Conservation (phyloP, 257 asterid genomes). For the Solanum lycopersicoides region DNA sequence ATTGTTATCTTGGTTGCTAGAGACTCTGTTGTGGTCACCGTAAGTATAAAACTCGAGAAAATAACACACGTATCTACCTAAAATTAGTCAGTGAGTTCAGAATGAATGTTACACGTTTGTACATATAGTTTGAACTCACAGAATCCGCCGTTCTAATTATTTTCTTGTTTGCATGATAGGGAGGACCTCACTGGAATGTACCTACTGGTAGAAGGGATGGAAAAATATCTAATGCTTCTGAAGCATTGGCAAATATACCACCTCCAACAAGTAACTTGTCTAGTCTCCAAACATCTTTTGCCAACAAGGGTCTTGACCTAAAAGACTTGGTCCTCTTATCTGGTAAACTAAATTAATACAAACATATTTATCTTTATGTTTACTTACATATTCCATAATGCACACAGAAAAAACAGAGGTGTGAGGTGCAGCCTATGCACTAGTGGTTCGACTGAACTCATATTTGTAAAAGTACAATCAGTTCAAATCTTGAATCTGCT, state of each 20-base stretch:
- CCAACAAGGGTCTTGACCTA: slow-evolving; percentile 29
- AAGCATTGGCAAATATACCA: slow-evolving; percentile 40
- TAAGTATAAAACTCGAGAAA: not conserved
- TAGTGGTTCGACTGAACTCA: not conserved
- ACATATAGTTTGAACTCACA: not conserved
- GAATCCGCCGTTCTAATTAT: not conserved
- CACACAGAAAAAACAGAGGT: no score
- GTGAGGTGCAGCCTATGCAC: not conserved
- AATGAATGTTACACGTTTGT: not conserved
- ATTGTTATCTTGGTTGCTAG: slow-evolving; percentile 9
- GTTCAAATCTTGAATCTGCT: not conserved
- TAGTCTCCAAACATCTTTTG: slow-evolving; percentile 30
- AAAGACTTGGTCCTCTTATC: slow-evolving; percentile 42
- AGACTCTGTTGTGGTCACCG: slow-evolving; percentile 7
- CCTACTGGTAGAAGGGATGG: slow-evolving; percentile 32
- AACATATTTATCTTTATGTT: no score
- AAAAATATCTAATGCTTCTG: slow-evolving; percentile 7
- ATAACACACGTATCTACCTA: not conserved
- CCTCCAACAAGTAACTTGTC: slow-evolving; percentile 46
- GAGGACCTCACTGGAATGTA: slow-evolving; percentile 26
- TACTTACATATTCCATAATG: no score
- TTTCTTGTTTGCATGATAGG: not conserved
- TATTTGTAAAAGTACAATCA: not conserved
- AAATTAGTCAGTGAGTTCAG: not conserved
- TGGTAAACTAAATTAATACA: slow-evolving; percentile 7